Percentiles rank a stretch among this genome's conserved stretches.
Conservation (phyloP, 768 basidiomycete genomes). For the Suillus clintonianus region DNA sequence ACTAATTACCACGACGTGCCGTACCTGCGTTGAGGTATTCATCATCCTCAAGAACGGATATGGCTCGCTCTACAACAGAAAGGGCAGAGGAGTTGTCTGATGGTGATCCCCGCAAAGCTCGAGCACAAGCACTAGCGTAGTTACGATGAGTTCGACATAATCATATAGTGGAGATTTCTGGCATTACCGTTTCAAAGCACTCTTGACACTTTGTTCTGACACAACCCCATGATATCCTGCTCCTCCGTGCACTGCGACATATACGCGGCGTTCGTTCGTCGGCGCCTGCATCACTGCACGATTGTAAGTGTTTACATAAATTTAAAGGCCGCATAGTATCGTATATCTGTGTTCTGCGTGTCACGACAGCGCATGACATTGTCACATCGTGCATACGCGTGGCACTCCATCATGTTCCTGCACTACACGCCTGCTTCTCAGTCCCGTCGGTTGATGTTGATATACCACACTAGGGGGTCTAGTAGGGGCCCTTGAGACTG, state of each 20-base stretch:
- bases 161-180: background rate
- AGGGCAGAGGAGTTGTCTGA: conserved; percentile 32
- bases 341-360: too few species aligned
- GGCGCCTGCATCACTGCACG: background rate
- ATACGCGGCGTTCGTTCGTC: conserved; percentile 20
- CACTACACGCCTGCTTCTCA: too few species aligned
- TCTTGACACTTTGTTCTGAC: conserved; percentile 54
- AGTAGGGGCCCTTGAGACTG: too few species aligned
- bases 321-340: too few species aligned
- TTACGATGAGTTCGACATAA: background rate
- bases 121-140: conserved; percentile 51
- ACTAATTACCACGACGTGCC: conserved; percentile 8
- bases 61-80: conserved; percentile 53
- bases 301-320: too few species aligned
- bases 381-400: too few species aligned
- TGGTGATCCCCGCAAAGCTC: conserved; percentile 34
- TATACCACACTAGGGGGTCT: too few species aligned
- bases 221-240: conserved; percentile 63
- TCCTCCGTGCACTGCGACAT: conserved; percentile 75
- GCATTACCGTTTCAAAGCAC: conserved; percentile 55
- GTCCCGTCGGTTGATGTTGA: too few species aligned
- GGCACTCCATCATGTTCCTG: too few species aligned
- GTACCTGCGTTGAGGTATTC: conserved; percentile 69
- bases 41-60: conserved; percentile 66
- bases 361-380: too few species aligned